Base-by-base conservation (phyloP, 805 yeast species). In the Metschnikowia matae region DNA sequence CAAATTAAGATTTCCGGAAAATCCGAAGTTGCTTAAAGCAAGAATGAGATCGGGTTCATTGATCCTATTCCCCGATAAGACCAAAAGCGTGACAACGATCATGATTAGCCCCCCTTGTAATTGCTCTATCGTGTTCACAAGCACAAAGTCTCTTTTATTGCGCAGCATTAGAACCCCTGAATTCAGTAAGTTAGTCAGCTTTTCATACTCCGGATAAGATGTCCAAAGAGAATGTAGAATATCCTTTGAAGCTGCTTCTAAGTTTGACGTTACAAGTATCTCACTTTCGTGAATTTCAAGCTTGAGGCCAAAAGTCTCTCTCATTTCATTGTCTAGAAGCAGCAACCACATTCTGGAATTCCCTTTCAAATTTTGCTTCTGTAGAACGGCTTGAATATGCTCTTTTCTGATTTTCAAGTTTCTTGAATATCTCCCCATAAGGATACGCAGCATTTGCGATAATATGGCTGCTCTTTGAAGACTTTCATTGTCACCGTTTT, bases 41-140 rank as follows among this genome's bases (percentile, higher is more conserved):
- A 52, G 53, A 1, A 63, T 29, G 15, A 73, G 56, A 21, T 62
- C 65, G 3, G 39, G 32, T 50, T 70, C 74, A 3, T 60, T 50
- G 11, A 69, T 46, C 48, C 67, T 63, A 51, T 71, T 71, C 26
- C 67, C 71, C 35, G 64, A 54, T 14, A 71, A 52, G 0, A 73
- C 59, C 6, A 73, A 49, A 7, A 70, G 37, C 10, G 69, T 48
- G 4, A 72, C 41, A 4, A 71, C 54, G 34, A 70, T 49, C 32
- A 67, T 46, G 34, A 64, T 53, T 2, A 73, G 35, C 8, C 78
- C 77, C 1, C 59, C 55, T 47, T 64, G 62, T 11, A 68, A 59
- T 37, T 68, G 52, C 34, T 68, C 73, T 7, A 41, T 38, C 49
- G 66, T 64, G 18, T 62, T 60, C 21, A 55, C 52, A 2, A 68